Evolutionary conservation across 768 basidiomycete genomes (phyloP).

Genomic region (Trametes meyenii): DNA sequence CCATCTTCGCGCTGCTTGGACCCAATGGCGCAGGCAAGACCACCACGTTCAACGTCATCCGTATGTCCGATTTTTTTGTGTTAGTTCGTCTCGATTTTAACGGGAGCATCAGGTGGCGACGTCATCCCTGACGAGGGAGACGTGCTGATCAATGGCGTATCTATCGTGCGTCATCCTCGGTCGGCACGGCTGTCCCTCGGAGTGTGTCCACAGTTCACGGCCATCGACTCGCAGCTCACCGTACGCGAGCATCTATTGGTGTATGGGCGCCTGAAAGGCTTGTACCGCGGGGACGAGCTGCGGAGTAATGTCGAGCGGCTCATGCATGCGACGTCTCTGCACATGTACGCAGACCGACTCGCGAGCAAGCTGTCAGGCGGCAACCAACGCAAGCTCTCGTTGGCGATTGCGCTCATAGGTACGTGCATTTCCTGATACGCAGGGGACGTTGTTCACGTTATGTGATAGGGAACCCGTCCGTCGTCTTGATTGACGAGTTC

Average conservation of each 20-base stretch:
- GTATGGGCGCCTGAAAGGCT: conserved; percentile 75
- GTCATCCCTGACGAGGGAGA: conserved; percentile 70
- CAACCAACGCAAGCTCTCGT: conserved; percentile 74
- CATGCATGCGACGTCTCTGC: conserved; percentile 59
- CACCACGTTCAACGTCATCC: conserved; percentile 80
- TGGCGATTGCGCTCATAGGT: conserved; percentile 80
- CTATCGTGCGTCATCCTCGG: conserved; percentile 65
- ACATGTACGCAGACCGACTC: conserved; percentile 65
- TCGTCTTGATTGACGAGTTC: conserved; percentile 82
- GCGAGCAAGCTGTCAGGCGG: conserved; percentile 79
- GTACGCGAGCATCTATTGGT: conserved; percentile 76
- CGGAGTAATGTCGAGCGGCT: conserved; percentile 56
- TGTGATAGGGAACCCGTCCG: conserved; percentile 66
- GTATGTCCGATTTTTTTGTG: conserved; percentile 41
- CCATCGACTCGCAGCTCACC: conserved; percentile 76
- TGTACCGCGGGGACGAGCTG: conserved; percentile 52
- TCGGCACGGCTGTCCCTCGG: conserved; percentile 70
- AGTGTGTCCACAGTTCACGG: conserved; percentile 85
- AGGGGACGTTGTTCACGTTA: not conserved
- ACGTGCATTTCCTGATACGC: conserved; percentile 4
- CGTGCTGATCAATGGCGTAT: conserved; percentile 65
- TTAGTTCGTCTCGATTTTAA: not conserved
- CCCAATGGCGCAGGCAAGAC: conserved; percentile 88
- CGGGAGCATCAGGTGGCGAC: conserved; percentile 58
- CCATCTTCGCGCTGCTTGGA: conserved; percentile 73